These are phyloP conservation scores for Immersiporthe knoxdaviesiana DNA, from an alignment of 2,329 filamentous ascomycete genomes.

Conservation along the genomic window DNA sequence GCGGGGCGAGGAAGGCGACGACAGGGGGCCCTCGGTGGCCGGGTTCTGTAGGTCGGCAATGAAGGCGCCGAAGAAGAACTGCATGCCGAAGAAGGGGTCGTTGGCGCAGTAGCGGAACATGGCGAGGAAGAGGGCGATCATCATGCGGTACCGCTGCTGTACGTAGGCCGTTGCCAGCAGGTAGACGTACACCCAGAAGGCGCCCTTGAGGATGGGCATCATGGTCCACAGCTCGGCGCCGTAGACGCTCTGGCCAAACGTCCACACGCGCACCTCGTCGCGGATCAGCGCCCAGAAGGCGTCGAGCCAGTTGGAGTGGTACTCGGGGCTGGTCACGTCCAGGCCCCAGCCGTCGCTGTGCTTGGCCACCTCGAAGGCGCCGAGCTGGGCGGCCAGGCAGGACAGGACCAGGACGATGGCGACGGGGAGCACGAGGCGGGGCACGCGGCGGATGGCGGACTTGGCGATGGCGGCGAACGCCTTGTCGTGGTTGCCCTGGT, in stretches of 20 bases:
- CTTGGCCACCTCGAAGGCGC: constrained; percentile 26
- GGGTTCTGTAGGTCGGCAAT: constrained; percentile 29
- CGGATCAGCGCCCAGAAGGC: constrained; percentile 20
- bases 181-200: constrained; percentile 30
- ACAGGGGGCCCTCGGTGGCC: constrained; percentile 17
- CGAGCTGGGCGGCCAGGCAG: constrained; percentile 28
- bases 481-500: constrained; percentile 27
- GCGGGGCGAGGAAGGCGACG: constrained; percentile 23
- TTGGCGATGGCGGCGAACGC: constrained; percentile 29
- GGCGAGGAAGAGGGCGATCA: constrained; percentile 27
- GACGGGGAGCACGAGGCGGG: constrained; percentile 28
- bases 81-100: constrained; percentile 31
- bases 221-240: constrained; percentile 30
- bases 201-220: constrained; percentile 31
- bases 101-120: constrained; percentile 28
- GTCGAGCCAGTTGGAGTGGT: constrained; percentile 22
- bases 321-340: constrained; percentile 26
- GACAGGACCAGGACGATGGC: constrained; percentile 26
- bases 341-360: constrained; percentile 28
- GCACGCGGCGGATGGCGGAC: constrained; percentile 28
- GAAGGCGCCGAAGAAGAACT: constrained; percentile 31
- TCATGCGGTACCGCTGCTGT: constrained; percentile 28
- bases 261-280: constrained; percentile 30
- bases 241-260: constrained; percentile 24
- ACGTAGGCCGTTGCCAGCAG: constrained; percentile 29